Base-by-base conservation (phyloP, 1,284 basidiomycete species). In the Stygiomarasmius scandens region DNA sequence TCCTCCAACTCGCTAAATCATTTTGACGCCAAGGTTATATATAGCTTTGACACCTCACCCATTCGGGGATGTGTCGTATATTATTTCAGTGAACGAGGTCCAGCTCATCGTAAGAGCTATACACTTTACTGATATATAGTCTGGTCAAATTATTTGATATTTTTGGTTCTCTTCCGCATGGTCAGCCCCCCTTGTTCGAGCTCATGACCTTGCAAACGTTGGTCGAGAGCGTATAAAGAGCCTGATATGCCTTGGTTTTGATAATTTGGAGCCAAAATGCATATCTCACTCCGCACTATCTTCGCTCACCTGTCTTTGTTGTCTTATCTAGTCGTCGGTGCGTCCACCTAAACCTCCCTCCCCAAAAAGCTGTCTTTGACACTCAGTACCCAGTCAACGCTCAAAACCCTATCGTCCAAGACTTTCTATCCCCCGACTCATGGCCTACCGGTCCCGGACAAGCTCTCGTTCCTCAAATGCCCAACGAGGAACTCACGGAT, bases 361-460 rank as follows among this genome's bases (percentile, higher is more conserved):
- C 1, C 22, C 27, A 47, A 47, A 8, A 24, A 12, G 8, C 16
- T 24, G 6, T 27, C 24, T 23, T 47, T 20, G 25, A n/a, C 6
- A 4, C 6, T 16, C 20, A 1, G 3, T 19, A 24, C 22, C 22
- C 51, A 59, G 58, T 47, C 14, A 34, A 44, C 36, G 41, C 38
- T 16, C 58, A 60, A 48, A 23, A 54, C 20, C 45, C 55, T n/a
- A 16, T 23, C 20, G 29, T 50, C 9, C 51, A 56, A 12, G 58
- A 56, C 23, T 48, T 52, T 27, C 25, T 58, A 2, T 46, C 57
- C 6, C 57, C 66, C 20, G 73, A 74, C 44, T 58, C 67, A 43
- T 82, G 81, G 81, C 80, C 81, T 20, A 67, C 72, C 5, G 82
- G 81, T 11, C 81, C 79, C 14, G 81, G 81, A 12, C 63, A 68